Evolutionary conservation across 257 asterid species (phyloP).

Genomic region (Lantana camara): DNA sequence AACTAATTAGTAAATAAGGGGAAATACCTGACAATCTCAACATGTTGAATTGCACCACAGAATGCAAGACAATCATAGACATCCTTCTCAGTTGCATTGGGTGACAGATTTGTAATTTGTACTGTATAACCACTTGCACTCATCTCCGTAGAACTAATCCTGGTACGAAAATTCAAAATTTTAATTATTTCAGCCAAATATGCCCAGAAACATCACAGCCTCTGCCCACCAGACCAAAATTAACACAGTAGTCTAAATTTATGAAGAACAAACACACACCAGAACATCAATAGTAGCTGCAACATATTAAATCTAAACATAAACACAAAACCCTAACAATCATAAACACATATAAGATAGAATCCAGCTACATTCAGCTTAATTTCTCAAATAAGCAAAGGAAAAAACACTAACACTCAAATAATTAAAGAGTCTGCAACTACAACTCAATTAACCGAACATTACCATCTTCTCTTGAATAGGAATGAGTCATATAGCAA

Average conservation of each 20-base stretch:
- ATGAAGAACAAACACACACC: neutral
- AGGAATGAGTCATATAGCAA: neutral
- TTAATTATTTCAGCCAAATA: neutral
- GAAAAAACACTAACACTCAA: neutral
- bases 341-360: neutral
- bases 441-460: neutral
- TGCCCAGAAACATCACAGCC: neutral
- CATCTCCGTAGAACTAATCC: constrained; percentile 39
- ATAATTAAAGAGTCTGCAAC: neutral
- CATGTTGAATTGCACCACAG: constrained; percentile 74
- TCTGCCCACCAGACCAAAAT: neutral
- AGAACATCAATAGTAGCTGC: constrained; percentile 1
- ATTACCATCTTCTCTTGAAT: neutral
- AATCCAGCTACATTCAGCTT: neutral
- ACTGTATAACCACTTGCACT: constrained; percentile 63
- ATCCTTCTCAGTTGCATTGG: constrained; percentile 76
- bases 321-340: too few species aligned
- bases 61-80: constrained; percentile 67
- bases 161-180: neutral
- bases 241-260: neutral
- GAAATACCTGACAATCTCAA: constrained; percentile 69
- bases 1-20: neutral
- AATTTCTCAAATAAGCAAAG: neutral
- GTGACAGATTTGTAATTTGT: constrained; percentile 64
- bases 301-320: too few species aligned